Evolutionary conservation across 176 grass and related monocot genomes (phyloP), one percentile per base, ranked within the genome.

Genomic region (Echinochloa phyllopogon): DNA sequence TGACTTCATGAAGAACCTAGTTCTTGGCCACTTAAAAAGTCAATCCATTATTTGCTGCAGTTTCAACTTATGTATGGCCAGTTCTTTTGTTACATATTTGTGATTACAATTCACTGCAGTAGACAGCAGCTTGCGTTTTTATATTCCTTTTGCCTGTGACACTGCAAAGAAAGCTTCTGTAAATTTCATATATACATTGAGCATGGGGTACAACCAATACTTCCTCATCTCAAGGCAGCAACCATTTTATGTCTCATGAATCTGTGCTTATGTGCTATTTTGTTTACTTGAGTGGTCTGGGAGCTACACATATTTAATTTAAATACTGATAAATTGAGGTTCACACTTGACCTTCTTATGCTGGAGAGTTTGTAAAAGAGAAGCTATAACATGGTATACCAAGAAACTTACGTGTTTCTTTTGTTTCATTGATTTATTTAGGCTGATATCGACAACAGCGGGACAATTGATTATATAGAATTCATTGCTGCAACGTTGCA

Each of bases 401-500:
- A 61, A 80, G 24, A 27, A 27, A 16, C 84, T 82, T 69, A 88
- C 20, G 6, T 77, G 10, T 61, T 84, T 65, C 39, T 63, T 83
- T 73, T 78, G 27, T 68, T 58, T 10, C 50, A 69, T 51, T 67
- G 18, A 79, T 86, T 86, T n/a, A 78, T 83, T 78, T 69, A 99
- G 96, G 96, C 96, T 13, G 96, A 99, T 58, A 79, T 99, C 48
- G 96, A 99, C 91, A 99, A 99, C 83, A 99, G 87, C 25, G 96
- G 96, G 58, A 99, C 93, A 33, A 99, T 99, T 86, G 96, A 99
- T 65, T 99, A 99, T 68, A 89, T 87, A 20, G 96, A 99, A 91
- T 99, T 99, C 88, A 99, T 99, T 75, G 96, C 96, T 91, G 96
- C 96, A 78, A 99, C 96, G 13, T 74, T 99, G 74, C 96, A 99